These are phyloP conservation scores for Reticulascus tulasneorum DNA, from an alignment of 2,329 filamentous ascomycete genomes.

Conservation along the genomic window DNA sequence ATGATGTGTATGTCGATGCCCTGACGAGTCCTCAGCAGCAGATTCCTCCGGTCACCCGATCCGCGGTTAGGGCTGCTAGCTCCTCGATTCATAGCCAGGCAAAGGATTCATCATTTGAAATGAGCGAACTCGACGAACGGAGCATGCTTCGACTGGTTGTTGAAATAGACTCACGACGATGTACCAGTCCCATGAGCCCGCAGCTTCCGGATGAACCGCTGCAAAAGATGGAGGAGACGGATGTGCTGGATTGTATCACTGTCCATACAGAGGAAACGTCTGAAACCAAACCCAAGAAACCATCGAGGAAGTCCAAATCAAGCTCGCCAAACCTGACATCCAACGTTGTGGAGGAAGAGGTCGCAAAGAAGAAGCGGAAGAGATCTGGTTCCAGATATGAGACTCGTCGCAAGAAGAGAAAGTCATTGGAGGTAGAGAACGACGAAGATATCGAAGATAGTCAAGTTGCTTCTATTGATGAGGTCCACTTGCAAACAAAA, in stretches of 20 bases:
- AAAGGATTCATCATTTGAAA: conserved; percentile 30
- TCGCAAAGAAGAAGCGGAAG: conserved; percentile 25
- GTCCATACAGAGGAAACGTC: conserved; percentile 21
- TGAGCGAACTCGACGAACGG: conserved; percentile 42
- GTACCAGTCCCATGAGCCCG: conserved; percentile 20
- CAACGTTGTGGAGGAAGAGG: conserved; percentile 8
- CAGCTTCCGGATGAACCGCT: no score
- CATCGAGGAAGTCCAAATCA: conserved; percentile 7
- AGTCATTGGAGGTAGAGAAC: conserved; percentile 8
- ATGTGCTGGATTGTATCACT: conserved; percentile 27
- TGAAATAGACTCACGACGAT: conserved; percentile 43
- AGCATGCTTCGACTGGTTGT: conserved; percentile 45
- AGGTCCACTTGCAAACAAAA: no score
- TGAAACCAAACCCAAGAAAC: conserved; percentile 4
- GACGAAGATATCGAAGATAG: not conserved
- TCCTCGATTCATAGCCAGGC: no score
- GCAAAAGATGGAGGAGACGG: conserved; percentile 18
- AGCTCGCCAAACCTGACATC: conserved; percentile 9
- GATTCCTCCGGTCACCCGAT: conserved; percentile 17
- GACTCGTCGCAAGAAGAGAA: conserved; percentile 21
- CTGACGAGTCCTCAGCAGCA: conserved; percentile 36
- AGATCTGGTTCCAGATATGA: conserved; percentile 20
- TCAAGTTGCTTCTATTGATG: no score
- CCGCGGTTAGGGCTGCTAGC: conserved; percentile 17
- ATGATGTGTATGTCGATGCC: conserved; percentile 48